phyloP scores from a whole-genome alignment of 768 basidiomycete species.

The Agrocybe praecox region DNA sequence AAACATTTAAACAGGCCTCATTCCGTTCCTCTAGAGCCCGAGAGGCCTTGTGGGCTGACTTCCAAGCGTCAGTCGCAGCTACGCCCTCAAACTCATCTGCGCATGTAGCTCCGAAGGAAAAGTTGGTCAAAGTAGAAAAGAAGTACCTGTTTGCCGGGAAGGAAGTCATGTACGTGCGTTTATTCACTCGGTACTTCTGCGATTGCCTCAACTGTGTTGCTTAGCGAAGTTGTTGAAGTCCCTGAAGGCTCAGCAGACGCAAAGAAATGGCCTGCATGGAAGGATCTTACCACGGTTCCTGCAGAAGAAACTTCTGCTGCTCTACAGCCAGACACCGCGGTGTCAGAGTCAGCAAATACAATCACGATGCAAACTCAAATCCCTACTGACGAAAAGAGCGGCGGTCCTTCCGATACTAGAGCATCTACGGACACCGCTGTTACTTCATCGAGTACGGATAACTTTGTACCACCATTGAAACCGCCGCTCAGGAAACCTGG shows the following conservation, averaged over 20 bases:
- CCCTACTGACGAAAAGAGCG: too few relatives aligned
- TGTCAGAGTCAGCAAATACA: neutral
- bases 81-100: slow-evolving; percentile 22
- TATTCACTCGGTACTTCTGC: neutral
- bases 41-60: slow-evolving; percentile 66
- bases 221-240: slow-evolving; percentile 76
- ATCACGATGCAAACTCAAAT: neutral
- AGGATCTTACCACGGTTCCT: slow-evolving; percentile 13
- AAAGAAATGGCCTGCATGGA: slow-evolving; percentile 70
- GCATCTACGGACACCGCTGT: neutral
- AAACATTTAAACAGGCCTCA: slow-evolving; percentile 1
- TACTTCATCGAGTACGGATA: neutral
- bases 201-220: slow-evolving; percentile 5
- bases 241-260: slow-evolving; percentile 75
- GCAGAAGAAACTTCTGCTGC: slow-evolving; percentile 3
- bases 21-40: slow-evolving; percentile 44
- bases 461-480: slow-evolving; percentile 5
- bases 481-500: slow-evolving; percentile 48
- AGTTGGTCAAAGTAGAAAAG: slow-evolving; percentile 68
- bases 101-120: slow-evolving; percentile 19
- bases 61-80: slow-evolving; percentile 59
- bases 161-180: slow-evolving; percentile 59
- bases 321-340: neutral
- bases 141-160: slow-evolving; percentile 79
- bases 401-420: neutral